These are phyloP conservation scores for Penicillium ochrochloron DNA, from an alignment of 495 filamentous ascomycete species.

Conservation along the genomic window DNA sequence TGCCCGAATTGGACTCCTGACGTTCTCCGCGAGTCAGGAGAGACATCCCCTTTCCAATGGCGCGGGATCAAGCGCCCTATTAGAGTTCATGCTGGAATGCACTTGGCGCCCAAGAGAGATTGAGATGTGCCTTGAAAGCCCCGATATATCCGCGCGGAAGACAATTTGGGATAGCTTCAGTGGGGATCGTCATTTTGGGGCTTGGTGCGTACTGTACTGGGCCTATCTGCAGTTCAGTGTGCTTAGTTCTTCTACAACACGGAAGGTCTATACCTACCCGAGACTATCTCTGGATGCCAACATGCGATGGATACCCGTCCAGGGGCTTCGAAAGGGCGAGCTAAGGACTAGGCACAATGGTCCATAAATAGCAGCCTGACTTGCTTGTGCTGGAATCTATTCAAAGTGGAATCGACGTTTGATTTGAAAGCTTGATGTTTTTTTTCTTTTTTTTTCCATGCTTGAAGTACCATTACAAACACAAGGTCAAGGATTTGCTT, in stretches of 20 bases:
- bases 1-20: conserved; percentile 4
- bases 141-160: background rate
- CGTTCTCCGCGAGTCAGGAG: conserved; percentile 13
- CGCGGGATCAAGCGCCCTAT: conserved; percentile 18
- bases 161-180: background rate
- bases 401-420: no score
- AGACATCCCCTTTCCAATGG: conserved; percentile 11
- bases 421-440: no score
- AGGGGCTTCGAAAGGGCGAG: conserved; percentile 8
- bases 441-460: no score
- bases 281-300: conserved; percentile 13
- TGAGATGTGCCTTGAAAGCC: background rate
- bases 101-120: background rate
- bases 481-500: background rate
- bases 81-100: conserved; percentile 23
- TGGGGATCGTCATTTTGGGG: no score
- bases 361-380: background rate
- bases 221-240: background rate
- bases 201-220: background rate
- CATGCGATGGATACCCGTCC: conserved; percentile 15
- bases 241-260: background rate
- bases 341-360: background rate
- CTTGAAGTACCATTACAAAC: background rate
- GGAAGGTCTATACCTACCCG: conserved; percentile 19
- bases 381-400: background rate